These are phyloP conservation scores for Plasmodium yoelii DNA, from an alignment of 169 alveolate genomes.

Conservation along the genomic window DNA sequence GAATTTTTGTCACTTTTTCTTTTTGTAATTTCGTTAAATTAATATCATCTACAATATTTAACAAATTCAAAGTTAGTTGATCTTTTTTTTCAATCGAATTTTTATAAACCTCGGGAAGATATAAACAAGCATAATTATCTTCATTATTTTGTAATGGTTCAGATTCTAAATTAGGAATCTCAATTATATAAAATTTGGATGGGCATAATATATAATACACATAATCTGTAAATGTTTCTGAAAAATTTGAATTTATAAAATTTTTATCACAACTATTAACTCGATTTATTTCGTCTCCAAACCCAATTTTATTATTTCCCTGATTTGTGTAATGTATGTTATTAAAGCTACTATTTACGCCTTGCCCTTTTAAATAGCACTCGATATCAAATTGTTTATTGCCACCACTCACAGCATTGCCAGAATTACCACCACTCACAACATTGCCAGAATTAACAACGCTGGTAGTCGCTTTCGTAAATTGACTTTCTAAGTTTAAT, in stretches of 20 bases:
- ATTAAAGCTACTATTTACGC: neutral
- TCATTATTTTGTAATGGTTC: neutral
- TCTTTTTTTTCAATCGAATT: slow-evolving; percentile 54
- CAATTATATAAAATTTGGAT: slow-evolving; percentile 38
- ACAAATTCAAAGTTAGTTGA: slow-evolving; percentile 16
- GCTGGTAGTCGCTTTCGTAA: neutral
- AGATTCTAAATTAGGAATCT: neutral
- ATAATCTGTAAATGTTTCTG: slow-evolving; percentile 40
- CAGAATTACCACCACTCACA: too few species aligned
- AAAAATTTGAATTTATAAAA: slow-evolving; percentile 2
- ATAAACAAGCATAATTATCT: slow-evolving; percentile 41
- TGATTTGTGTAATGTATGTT: neutral
- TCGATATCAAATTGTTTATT: neutral
- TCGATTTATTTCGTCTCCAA: neutral
- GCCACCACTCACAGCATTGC: too few species aligned
- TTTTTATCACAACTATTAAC: neutral
- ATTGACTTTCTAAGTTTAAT: neutral
- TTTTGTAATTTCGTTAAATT: slow-evolving; percentile 31
- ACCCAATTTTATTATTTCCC: neutral
- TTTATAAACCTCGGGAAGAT: slow-evolving; percentile 70
- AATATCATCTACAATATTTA: slow-evolving; percentile 32
- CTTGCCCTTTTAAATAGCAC: too few species aligned
- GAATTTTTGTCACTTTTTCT: slow-evolving; percentile 46
- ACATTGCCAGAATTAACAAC: too few species aligned
- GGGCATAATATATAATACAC: slow-evolving; percentile 61